Conservation (phyloP, 768 basidiomycete species). For the Podaxis sp. region DNA sequence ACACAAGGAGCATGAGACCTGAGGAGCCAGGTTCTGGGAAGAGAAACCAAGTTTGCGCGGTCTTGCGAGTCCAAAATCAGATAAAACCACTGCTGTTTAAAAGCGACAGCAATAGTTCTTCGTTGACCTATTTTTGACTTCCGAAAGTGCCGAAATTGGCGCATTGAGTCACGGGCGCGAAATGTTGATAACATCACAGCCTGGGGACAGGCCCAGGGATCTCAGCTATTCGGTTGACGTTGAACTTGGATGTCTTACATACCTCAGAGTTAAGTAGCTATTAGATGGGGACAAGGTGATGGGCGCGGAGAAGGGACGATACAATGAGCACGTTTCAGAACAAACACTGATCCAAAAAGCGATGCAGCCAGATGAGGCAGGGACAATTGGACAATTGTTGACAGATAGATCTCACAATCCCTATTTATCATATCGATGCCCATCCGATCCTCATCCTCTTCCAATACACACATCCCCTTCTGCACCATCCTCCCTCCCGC, state of each 20-base stretch:
- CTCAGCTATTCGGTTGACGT: neutral
- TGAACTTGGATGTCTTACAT: neutral
- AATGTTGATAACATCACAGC: no score
- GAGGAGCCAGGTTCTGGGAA: neutral
- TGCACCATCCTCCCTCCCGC: neutral
- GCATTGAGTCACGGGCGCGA: no score
- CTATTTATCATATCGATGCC: constrained; percentile 16
- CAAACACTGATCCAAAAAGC: neutral
- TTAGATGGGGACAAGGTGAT: neutral
- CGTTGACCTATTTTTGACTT: neutral
- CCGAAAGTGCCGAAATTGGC: no score
- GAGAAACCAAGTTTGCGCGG: neutral
- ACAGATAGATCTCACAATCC: constrained; percentile 13
- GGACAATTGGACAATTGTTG: neutral
- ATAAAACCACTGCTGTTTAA: neutral
- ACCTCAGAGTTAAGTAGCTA: neutral
- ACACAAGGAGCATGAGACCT: neutral
- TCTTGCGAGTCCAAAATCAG: neutral
- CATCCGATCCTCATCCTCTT: constrained; percentile 11
- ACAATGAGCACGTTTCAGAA: neutral
- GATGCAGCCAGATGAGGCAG: constrained; percentile 3
- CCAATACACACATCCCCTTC: constrained; percentile 6
- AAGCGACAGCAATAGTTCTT: neutral
- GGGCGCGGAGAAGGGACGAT: neutral
- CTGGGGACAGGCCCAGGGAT: no score